phyloP scores from a whole-genome alignment of 495 filamentous ascomycete species.

The Amniculicola lignicola region DNA sequence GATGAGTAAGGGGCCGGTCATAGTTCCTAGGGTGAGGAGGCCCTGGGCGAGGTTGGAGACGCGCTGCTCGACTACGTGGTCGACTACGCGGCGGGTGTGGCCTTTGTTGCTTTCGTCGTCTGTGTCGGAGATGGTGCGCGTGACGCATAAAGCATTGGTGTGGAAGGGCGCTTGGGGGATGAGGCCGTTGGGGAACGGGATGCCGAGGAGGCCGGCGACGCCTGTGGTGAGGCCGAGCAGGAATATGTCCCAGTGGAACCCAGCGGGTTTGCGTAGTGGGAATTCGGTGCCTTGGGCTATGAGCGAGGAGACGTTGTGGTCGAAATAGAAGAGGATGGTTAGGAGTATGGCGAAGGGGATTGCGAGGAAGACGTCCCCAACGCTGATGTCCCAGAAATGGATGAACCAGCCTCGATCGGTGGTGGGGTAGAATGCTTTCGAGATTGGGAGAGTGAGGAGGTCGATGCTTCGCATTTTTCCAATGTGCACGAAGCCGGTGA shows the following conservation, averaged over 20 bases:
- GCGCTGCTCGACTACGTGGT: slow-evolving; percentile 80
- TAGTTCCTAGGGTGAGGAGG: slow-evolving; percentile 78
- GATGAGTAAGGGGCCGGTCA: slow-evolving; percentile 78
- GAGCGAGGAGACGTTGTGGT: slow-evolving; percentile 67
- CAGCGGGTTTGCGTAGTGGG: slow-evolving; percentile 84
- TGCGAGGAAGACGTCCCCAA: slow-evolving; percentile 77
- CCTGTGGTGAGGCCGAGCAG: slow-evolving; percentile 85
- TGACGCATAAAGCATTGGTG: slow-evolving; percentile 63
- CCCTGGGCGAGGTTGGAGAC: slow-evolving; percentile 83
- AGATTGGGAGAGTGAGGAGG: slow-evolving; percentile 40
- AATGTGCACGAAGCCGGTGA: slow-evolving; percentile 82
- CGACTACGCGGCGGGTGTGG: slow-evolving; percentile 56
- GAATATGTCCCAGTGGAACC: slow-evolving; percentile 96
- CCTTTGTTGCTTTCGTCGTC: slow-evolving; percentile 57
- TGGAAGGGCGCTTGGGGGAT: slow-evolving; percentile 83
- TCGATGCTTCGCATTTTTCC: slow-evolving; percentile 69
- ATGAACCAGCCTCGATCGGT: slow-evolving; percentile 77
- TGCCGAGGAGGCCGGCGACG: slow-evolving; percentile 75
- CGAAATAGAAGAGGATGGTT: slow-evolving; percentile 89
- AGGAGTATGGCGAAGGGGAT: slow-evolving; percentile 83
- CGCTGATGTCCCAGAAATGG: slow-evolving; percentile 77
- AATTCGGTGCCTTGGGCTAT: slow-evolving; percentile 93
- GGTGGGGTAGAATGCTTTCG: slow-evolving; percentile 74
- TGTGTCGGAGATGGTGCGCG: slow-evolving; percentile 40
- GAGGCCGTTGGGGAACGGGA: slow-evolving; percentile 90